Conservation (phyloP, 441 rosid genomes). For the Populus hybrid region DNA sequence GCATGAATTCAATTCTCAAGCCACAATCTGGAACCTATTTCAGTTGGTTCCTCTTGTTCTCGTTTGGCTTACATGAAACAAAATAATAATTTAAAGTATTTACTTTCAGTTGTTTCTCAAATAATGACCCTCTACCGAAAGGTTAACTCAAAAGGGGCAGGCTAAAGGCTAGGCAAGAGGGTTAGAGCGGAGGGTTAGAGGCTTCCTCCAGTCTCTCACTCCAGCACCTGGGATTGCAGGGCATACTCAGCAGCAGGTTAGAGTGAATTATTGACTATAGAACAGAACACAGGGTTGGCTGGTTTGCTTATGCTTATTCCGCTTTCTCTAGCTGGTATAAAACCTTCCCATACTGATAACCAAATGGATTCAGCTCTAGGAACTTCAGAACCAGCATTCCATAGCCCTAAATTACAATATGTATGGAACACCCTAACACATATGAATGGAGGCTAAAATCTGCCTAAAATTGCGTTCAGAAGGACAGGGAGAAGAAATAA, state of each 20-base stretch:
- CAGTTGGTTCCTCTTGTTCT: background rate
- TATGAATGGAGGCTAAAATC: background rate
- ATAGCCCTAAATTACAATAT: background rate
- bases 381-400: background rate
- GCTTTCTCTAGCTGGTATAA: background rate
- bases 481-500: slow-evolving; percentile 11
- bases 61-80: background rate
- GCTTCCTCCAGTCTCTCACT: background rate
- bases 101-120: background rate
- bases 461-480: background rate
- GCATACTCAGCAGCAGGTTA: background rate
- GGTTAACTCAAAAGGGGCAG: background rate
- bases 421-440: background rate
- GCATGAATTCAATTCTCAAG: background rate
- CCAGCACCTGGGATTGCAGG: background rate
- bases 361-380: background rate
- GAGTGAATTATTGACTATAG: background rate
- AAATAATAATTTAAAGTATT: background rate
- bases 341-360: background rate
- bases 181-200: background rate
- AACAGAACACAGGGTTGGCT: background rate
- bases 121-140: background rate
- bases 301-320: background rate
- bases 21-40: background rate
- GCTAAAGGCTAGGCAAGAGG: background rate